Conservation (phyloP, 2,329 filamentous ascomycete genomes). For the Corinectria fuckeliana region DNA sequence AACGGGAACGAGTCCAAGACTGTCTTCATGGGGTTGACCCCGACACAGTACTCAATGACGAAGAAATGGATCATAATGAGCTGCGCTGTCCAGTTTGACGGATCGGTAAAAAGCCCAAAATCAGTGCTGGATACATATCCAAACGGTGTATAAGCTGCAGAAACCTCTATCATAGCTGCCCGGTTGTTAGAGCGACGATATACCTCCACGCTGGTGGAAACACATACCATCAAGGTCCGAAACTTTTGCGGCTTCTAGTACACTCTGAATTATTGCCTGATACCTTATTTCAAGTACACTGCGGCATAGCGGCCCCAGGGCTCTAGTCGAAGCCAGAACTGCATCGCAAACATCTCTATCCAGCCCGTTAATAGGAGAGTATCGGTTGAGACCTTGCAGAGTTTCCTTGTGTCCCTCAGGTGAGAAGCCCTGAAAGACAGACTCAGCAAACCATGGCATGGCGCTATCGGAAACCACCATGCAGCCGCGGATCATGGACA, state of each 20-base stretch:
- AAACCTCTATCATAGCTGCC: neutral
- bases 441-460: conserved; percentile 8
- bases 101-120: conserved; percentile 18
- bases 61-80: conserved; percentile 26
- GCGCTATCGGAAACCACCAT: conserved; percentile 13
- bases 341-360: neutral
- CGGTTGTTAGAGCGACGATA: neutral
- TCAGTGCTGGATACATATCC: conserved; percentile 9
- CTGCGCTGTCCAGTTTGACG: conserved; percentile 13
- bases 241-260: neutral
- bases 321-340: neutral
- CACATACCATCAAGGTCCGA: conserved; percentile 14
- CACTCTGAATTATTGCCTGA: conserved; percentile 3
- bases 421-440: conserved; percentile 13
- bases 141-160: conserved; percentile 6
- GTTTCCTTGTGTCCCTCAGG: conserved; percentile 5
- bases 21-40: neutral
- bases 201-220: rapidly evolving
- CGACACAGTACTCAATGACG: conserved; percentile 19
- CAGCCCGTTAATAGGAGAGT: neutral
- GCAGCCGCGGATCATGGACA: conserved; percentile 43
- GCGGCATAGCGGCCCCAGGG: conserved; percentile 11
- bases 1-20: conserved; percentile 22
- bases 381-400: neutral
- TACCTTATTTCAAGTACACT: conserved; percentile 17